phyloP scores from a whole-genome alignment of 192 early-diverging fungal genomes.

The Podila horticola region DNA sequence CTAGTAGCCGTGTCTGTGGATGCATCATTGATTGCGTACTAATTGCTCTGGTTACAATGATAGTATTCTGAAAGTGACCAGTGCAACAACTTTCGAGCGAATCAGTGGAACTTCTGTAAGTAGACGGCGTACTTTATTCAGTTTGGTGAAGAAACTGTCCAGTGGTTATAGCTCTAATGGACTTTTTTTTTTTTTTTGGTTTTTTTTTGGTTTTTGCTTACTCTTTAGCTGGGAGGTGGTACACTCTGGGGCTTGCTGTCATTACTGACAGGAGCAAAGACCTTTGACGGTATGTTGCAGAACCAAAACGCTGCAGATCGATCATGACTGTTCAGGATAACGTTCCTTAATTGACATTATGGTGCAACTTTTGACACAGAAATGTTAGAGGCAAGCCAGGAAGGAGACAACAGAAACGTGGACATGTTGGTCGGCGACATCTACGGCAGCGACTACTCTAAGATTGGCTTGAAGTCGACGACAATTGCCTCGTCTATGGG shows the following conservation, averaged over 20 bases:
- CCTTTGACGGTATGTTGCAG: slow-evolving; percentile 77
- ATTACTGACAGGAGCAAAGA: slow-evolving; percentile 86
- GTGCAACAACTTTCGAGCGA: slow-evolving; percentile 85
- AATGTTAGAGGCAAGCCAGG: slow-evolving; percentile 87
- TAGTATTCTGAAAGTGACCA: slow-evolving; percentile 93
- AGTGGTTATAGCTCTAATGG: background rate
- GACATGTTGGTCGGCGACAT: slow-evolving; percentile 95
- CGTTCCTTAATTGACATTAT: too few species aligned
- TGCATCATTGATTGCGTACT: background rate
- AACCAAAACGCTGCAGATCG: too few species aligned
- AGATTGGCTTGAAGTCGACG: slow-evolving; percentile 92
- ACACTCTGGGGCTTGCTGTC: slow-evolving; percentile 96
- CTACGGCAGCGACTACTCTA: slow-evolving; percentile 90
- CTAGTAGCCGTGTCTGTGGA: background rate
- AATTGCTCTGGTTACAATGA: background rate
- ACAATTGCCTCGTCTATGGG: slow-evolving; percentile 97
- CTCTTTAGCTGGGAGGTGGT: slow-evolving; percentile 83
- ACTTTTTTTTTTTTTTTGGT: too few species aligned
- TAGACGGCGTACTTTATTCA: background rate
- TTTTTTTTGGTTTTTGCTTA: background rate
- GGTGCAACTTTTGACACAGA: slow-evolving; percentile 44
- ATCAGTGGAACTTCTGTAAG: slow-evolving; percentile 85
- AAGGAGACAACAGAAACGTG: slow-evolving; percentile 92
- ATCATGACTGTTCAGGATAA: too few species aligned
- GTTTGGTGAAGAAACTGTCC: background rate